phyloP scores from a whole-genome alignment of 1,284 basidiomycete genomes.

The Trametes versicolor region DNA sequence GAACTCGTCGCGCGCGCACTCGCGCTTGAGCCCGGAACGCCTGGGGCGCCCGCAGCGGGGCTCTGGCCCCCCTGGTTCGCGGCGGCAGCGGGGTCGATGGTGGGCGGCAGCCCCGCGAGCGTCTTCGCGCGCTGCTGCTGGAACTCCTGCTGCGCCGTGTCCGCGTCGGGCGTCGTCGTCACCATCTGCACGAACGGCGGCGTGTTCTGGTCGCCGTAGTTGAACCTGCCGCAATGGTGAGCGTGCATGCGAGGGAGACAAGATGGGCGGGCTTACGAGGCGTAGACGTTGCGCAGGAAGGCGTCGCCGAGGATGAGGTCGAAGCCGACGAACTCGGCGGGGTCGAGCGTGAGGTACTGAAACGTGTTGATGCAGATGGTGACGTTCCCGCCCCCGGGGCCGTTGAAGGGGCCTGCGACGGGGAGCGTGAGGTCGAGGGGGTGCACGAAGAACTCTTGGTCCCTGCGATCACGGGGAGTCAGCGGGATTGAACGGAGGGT shows the following conservation, averaged over 20 bases:
- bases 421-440: slow-evolving; percentile 9
- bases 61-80: not conserved
- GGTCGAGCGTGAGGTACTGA: slow-evolving; percentile 18
- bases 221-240: not conserved
- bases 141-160: slow-evolving; percentile 33
- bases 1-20: too few species aligned
- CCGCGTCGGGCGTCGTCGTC: slow-evolving; percentile 34
- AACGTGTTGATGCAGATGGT: slow-evolving; percentile 13
- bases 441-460: slow-evolving; percentile 11
- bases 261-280: slow-evolving; percentile 40
- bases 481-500: not conserved
- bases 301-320: slow-evolving; percentile 50
- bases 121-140: slow-evolving; percentile 27
- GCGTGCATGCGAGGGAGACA: too few species aligned
- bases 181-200: slow-evolving; percentile 47
- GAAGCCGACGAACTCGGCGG: slow-evolving; percentile 37
- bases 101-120: slow-evolving; percentile 9
- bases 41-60: too few species aligned
- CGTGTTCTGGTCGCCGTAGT: not conserved
- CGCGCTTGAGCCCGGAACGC: too few species aligned
- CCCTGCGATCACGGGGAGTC: not conserved
- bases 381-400: not conserved
- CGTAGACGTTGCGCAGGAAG: slow-evolving; percentile 52
- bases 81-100: not conserved
- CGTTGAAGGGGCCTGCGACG: not conserved